Conservation (phyloP, 179 eudicot species). For the Spinacia oleracea region DNA sequence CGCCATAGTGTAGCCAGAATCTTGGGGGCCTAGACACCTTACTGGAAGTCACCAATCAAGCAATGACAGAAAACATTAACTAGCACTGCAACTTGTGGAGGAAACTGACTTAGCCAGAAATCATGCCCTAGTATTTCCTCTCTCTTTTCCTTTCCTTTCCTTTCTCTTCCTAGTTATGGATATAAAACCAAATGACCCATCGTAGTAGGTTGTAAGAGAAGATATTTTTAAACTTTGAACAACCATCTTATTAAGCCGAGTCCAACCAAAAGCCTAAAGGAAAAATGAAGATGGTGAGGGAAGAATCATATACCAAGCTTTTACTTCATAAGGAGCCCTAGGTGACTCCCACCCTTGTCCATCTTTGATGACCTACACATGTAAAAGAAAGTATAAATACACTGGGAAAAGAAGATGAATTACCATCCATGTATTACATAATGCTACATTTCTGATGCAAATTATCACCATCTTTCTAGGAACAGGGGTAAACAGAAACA, state of each 20-base stretch:
- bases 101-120: neutral
- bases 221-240: neutral
- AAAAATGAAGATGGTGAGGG: neutral
- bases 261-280: conserved; percentile 5
- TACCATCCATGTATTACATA: neutral
- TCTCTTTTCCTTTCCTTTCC: neutral
- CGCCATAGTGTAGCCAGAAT: neutral
- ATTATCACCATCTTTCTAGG: neutral
- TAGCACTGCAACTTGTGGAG: neutral
- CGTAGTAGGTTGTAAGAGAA: neutral
- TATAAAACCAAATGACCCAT: neutral
- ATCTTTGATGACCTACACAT: conserved; percentile 63
- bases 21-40: conserved; percentile 1
- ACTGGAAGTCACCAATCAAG: conserved; percentile 11
- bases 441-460: neutral
- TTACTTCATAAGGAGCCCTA: conserved; percentile 93
- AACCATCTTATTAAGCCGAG: neutral
- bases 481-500: neutral
- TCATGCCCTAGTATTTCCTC: neutral
- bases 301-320: conserved; percentile 62
- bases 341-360: conserved; percentile 99
- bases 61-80: neutral
- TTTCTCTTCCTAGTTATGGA: neutral
- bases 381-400: conserved; percentile 17
- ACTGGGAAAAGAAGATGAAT: neutral